A percentile compares a stretch with the other conserved stretches of the same genome.
phyloP scores from a whole-genome alignment of 2,329 filamentous ascomycete genomes.

The Sporothrix euskadiensis region DNA sequence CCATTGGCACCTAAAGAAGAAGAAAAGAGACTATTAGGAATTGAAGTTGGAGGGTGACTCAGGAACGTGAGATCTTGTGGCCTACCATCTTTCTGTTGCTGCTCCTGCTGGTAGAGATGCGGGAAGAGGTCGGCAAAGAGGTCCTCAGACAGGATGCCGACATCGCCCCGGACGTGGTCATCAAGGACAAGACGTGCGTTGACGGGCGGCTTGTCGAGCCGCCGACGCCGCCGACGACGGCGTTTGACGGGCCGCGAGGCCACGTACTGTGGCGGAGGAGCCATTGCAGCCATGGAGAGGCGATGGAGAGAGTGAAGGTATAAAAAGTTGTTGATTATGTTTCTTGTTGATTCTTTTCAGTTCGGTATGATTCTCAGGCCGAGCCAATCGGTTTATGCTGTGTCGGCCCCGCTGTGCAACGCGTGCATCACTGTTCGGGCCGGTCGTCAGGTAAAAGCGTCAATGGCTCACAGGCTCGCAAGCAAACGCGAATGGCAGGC shows the following conservation, averaged over 20 bases:
- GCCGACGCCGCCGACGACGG: constrained; percentile 52
- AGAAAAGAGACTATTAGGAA: not conserved
- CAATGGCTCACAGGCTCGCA: constrained; percentile 3
- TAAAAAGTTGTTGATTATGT: not conserved
- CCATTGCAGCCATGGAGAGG: constrained; percentile 22
- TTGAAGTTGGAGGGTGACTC: too few relatives aligned
- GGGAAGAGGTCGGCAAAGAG: constrained; percentile 81
- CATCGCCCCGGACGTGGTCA: constrained; percentile 79
- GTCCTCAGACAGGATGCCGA: constrained; percentile 83
- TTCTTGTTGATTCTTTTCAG: not conserved
- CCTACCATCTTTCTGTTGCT: constrained; percentile 46
- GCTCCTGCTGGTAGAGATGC: constrained; percentile 42
- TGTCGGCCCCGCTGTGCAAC: constrained; percentile 3
- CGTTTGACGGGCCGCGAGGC: constrained; percentile 12
- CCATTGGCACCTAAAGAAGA: constrained; percentile 2
- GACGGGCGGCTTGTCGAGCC: constrained; percentile 71
- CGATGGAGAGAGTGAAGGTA: not conserved
- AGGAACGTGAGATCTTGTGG: not conserved
- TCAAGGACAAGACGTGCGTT: constrained; percentile 81
- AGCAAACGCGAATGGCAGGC: not conserved
- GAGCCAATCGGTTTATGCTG: not conserved
- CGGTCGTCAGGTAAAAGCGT: not conserved
- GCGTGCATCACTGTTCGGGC: constrained; percentile 1
- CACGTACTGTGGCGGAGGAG: constrained; percentile 13
- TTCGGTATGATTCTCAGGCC: not conserved